A percentile compares a stretch with the other conserved stretches of the same genome.
Evolutionary conservation across 768 basidiomycete genomes (phyloP).

Genomic region (Rhodosporidiobolus sp.): DNA sequence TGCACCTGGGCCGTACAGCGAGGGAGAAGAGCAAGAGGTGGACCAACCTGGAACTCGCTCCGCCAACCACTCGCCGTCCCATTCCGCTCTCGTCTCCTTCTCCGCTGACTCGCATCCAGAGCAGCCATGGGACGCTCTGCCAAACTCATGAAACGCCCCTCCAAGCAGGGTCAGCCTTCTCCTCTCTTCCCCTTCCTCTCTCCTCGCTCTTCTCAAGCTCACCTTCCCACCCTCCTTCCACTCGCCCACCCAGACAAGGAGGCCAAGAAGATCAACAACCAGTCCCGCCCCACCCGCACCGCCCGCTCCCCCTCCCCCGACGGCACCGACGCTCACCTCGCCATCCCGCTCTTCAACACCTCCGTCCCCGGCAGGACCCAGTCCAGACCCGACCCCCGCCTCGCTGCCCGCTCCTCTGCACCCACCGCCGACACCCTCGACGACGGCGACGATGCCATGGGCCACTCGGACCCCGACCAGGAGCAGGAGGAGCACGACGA

Average conservation of each 20-base stretch:
- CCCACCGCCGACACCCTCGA: too few relatives aligned
- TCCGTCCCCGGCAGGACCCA: not conserved
- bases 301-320: constrained; percentile 21
- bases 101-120: too few relatives aligned
- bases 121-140: constrained; percentile 26
- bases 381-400: constrained; percentile 9
- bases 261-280: constrained; percentile 18
- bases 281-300: not conserved
- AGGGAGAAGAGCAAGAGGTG: too few relatives aligned
- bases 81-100: not conserved
- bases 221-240: not conserved
- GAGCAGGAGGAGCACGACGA: not conserved
- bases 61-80: too few relatives aligned
- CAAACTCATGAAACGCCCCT: constrained; percentile 26
- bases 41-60: too few relatives aligned
- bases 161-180: constrained; percentile 10
- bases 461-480: not conserved
- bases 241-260: constrained; percentile 10
- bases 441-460: not conserved
- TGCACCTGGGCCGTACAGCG: too few relatives aligned
- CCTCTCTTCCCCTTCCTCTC: not conserved
- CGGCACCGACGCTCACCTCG: not conserved
- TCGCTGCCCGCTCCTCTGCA: too few relatives aligned
- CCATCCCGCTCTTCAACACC: constrained; percentile 36
- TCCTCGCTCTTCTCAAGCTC: not conserved